Evolutionary conservation across 108 stramenopile species (phyloP).

Genomic region (Skeletonema potamos): DNA sequence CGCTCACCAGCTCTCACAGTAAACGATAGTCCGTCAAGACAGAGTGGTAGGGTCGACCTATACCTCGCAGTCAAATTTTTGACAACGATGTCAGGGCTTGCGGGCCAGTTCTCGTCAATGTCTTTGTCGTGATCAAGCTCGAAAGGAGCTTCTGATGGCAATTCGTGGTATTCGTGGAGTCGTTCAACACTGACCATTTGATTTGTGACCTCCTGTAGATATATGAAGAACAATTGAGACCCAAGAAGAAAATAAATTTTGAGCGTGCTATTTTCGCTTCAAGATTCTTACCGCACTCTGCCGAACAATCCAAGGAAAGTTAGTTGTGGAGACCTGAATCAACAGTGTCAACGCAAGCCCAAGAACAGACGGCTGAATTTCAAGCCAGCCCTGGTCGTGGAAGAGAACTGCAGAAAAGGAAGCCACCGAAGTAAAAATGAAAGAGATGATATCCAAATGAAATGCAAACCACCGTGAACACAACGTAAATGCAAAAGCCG

Average conservation of each 20-base stretch:
- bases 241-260: constrained; percentile 59
- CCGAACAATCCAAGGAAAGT: constrained; percentile 79
- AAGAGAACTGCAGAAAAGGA: constrained; percentile 80
- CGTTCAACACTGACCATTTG: constrained; percentile 93
- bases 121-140: constrained; percentile 52
- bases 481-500: constrained; percentile 83
- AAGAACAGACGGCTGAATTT: constrained; percentile 72
- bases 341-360: constrained; percentile 78
- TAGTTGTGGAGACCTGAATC: constrained; percentile 48
- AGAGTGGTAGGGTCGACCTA: constrained; percentile 67
- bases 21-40: constrained; percentile 65
- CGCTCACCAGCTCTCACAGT: constrained; percentile 63
- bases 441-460: constrained; percentile 83
- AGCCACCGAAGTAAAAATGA: constrained; percentile 64
- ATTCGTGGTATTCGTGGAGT: constrained; percentile 63
- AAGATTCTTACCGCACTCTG: constrained; percentile 52
- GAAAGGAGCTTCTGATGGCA: constrained; percentile 73
- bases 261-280: background rate
- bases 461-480: constrained; percentile 89
- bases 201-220: constrained; percentile 84
- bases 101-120: constrained; percentile 65
- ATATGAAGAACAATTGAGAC: constrained; percentile 50
- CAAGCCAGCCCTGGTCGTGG: constrained; percentile 53
- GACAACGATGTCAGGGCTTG: constrained; percentile 62
- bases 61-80: constrained; percentile 71